Evolutionary conservation across 495 filamentous ascomycete genomes (phyloP).

Genomic region (Annulohypoxylon bovei): DNA sequence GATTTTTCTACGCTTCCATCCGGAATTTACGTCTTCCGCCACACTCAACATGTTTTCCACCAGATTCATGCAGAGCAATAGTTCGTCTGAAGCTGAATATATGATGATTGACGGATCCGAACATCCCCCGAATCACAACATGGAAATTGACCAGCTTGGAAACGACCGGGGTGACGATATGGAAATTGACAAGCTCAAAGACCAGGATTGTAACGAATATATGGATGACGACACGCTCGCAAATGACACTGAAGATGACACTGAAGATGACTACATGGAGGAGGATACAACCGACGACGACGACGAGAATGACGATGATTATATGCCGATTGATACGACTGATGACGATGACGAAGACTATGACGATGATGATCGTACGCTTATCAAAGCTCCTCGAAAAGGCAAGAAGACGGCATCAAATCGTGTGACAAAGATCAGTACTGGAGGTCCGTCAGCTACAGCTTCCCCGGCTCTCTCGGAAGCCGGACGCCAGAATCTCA

Average conservation of each 20-base stretch:
- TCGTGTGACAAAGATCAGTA: too few relatives aligned
- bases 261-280: background rate
- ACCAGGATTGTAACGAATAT: too few relatives aligned
- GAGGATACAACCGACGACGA: background rate
- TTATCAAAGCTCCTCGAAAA: background rate
- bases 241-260: background rate
- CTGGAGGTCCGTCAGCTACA: background rate
- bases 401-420: background rate
- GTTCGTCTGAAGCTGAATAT: background rate
- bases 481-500: background rate
- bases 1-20: too few relatives aligned
- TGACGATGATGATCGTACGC: too few relatives aligned
- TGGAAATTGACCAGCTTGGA: background rate
- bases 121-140: too few relatives aligned
- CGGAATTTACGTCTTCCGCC: too few relatives aligned
- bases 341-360: background rate
- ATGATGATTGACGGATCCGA: background rate
- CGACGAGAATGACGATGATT: background rate
- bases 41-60: too few relatives aligned
- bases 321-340: background rate
- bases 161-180: background rate
- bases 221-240: too few relatives aligned
- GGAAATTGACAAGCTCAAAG: background rate
- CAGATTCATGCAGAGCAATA: background rate
- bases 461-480: background rate